Evolutionary conservation across 371 early-diverging fungal genomes (phyloP), one percentile per base, ranked within the genome.

Genomic region (Syncephalastrum contaminatum): DNA sequence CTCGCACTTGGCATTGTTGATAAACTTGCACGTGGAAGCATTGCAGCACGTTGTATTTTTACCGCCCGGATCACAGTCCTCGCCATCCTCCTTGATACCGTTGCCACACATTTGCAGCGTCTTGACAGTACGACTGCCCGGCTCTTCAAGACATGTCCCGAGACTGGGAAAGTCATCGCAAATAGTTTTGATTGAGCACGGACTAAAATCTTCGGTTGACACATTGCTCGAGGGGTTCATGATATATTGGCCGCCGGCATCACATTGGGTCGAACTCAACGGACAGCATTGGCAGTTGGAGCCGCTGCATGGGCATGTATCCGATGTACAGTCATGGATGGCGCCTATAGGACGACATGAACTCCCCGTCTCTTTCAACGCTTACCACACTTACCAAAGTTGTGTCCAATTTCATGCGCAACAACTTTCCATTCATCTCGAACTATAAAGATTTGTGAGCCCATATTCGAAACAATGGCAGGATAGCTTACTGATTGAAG

Each of bases 321-420:
- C 51, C 4, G 73, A 30, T 2, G 72, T 79, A 58, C 92, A 92
- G 57, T 92, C 92, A 56, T 92, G 89, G 19, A 80, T 72, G 15
- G 85, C 84, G 16, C 83, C 81, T 69, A 70, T 60, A 18, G 22
- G 49, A 21, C 20, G 30, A n/a, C 43, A 30, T 30, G 36, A 30
- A 12, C 10, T 2, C 8, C 1, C 36, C 36, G 36, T 8, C 3
- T 5, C 10, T 30, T 25, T 25, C 7, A 20, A 25, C 25, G 22
- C 22, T 58, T 3, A 40, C 24, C 22, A 16, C 8, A 21, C 50
- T 53, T 64, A 61, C 90, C 92, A 77, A 93, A 91, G 48, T 87
- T 92, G 67, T 97, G 97, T 4, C 95, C 97, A 64, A 97, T 86
- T 72, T 93, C 93, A 63, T 98, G 98, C 12, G 96, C 98, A 6